Base-by-base conservation (phyloP, 805 yeast genomes). In the Blastobotrys terrestris region DNA sequence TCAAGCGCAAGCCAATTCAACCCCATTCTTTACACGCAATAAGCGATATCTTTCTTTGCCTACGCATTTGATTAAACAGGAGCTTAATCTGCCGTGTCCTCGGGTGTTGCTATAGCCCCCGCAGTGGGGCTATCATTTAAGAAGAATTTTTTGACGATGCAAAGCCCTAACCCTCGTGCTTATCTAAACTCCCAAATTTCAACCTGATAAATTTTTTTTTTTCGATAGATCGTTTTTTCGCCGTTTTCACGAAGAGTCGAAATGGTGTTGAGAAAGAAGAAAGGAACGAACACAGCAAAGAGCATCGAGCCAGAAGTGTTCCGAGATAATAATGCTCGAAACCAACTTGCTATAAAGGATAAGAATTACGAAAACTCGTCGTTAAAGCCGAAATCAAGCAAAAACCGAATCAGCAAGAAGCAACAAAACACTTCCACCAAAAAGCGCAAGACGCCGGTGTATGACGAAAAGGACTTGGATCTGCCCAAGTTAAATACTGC, bases 401-500 rank as follows among this genome's bases (percentile, higher is more conserved):
- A 55, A 39, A 55, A 55, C 51, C 51, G 57, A 11, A 55, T 55
- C 44, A 42, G 51, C 44, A 54, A 52, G 55, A 57, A 54, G 22
- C 39, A 47, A 18, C 16, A 18, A 15, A 41, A 20, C n/a, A 47
- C 50, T 1, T 48, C 52, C 5, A 39, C 35, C 49, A 31, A 40
- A 40, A 57, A 55, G 56, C 65, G 67, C 54, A 63, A 61, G 48
- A 60, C 53, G 1, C 49, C 69, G 6, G 64, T 60, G 5, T 87
- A 83, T 63, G 75, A 81, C 8, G 97, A 91, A 59, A 84, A 82
- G 55, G 95, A 90, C 60, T 73, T 91, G 41, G 81, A 85, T 44
- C 72, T 91, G 39, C 97, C 97, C 26, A 75, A 77, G 21, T 75
- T 92, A 63, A 92, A 92, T 67, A 84, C 79, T 58, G 88, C 97